phyloP scores from a whole-genome alignment of 495 filamentous ascomycete species.

The Neurospora discreta region DNA sequence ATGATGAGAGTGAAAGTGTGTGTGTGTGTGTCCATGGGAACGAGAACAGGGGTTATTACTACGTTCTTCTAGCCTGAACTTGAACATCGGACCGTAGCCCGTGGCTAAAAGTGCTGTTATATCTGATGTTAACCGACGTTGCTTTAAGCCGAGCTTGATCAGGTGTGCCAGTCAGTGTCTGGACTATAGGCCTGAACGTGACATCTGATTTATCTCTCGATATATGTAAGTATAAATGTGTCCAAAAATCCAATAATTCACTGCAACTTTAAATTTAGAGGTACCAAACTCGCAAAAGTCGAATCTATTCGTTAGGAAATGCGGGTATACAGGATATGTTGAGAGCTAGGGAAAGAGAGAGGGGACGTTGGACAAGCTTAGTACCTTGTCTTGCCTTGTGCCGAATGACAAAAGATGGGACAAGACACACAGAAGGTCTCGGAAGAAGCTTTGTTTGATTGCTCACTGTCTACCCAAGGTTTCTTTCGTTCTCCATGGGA shows the following conservation, averaged over 20 bases:
- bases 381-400: too few relatives aligned
- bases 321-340: too few relatives aligned
- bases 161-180: too few relatives aligned
- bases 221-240: not conserved
- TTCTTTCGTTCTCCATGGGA: not conserved
- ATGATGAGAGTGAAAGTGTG: not conserved
- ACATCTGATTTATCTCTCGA: not conserved
- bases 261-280: too few relatives aligned
- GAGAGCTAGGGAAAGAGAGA: too few relatives aligned
- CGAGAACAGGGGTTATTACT: not conserved
- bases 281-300: too few relatives aligned
- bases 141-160: too few relatives aligned
- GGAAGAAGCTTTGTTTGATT: not conserved
- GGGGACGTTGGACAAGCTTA: not conserved
- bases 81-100: not conserved
- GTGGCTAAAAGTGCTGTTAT: not conserved
- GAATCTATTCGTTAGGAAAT: too few relatives aligned
- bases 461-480: not conserved
- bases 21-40: not conserved
- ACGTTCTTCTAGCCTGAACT: not conserved
- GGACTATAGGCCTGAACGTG: not conserved
- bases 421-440: not conserved
- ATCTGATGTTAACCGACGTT: not conserved
- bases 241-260: too few relatives aligned
- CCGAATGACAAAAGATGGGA: not conserved